Conservation (phyloP, 352 stramenopile genomes). For the Thraustotheca clavata region DNA sequence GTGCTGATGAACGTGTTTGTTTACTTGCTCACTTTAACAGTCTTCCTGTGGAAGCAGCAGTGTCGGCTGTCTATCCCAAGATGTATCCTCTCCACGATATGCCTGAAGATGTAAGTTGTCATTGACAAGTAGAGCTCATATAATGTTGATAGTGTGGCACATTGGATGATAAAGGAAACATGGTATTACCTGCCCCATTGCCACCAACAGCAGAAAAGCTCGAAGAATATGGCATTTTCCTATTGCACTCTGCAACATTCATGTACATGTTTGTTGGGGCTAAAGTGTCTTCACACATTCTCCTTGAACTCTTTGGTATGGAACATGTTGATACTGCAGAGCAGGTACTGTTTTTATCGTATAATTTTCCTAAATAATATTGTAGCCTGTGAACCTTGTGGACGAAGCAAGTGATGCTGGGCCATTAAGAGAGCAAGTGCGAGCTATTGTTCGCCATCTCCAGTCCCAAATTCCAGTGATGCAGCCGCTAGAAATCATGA, state of each 20-base stretch:
- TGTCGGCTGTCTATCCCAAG: slow-evolving; percentile 82
- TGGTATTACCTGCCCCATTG: slow-evolving; percentile 65
- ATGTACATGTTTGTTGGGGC: slow-evolving; percentile 85
- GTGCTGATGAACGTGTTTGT: slow-evolving; percentile 79
- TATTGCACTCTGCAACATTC: slow-evolving; percentile 80
- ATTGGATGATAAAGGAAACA: slow-evolving; percentile 64
- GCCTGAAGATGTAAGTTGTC: slow-evolving; percentile 36
- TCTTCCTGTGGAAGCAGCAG: slow-evolving; percentile 70
- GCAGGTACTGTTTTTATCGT: slow-evolving; percentile 10
- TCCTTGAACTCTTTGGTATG: slow-evolving; percentile 77
- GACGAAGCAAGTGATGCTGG: slow-evolving; percentile 45
- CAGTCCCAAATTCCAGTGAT: slow-evolving; percentile 78
- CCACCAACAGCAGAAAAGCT: slow-evolving; percentile 80
- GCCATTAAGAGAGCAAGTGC: slow-evolving; percentile 44
- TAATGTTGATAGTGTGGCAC: slow-evolving; percentile 34
- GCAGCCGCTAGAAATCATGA: slow-evolving; percentile 74
- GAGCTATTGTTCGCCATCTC: slow-evolving; percentile 63
- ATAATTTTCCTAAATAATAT: neutral
- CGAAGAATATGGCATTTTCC: slow-evolving; percentile 75
- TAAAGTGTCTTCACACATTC: slow-evolving; percentile 49
- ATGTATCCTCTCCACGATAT: slow-evolving; percentile 83
- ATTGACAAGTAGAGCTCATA: neutral
- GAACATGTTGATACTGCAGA: slow-evolving; percentile 67
- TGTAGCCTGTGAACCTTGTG: slow-evolving; percentile 50
- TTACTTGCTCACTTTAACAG: slow-evolving; percentile 77